These are phyloP conservation scores for Marchantia polymorpha DNA, from an alignment of 225 moss, liverwort and hornwort species.

Conservation along the genomic window DNA sequence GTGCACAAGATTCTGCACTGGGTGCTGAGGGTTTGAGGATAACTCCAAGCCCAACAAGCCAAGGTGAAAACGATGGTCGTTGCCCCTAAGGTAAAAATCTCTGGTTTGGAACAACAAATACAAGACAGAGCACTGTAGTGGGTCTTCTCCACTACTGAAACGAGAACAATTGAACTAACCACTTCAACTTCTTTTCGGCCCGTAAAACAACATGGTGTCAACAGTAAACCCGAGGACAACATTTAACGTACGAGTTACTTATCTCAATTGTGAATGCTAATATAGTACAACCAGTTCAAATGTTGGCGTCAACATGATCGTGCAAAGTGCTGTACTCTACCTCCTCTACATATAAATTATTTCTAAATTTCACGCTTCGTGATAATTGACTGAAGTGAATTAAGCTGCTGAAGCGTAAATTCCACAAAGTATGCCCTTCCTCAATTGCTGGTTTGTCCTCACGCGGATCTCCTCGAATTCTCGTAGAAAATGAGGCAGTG, in stretches of 20 bases:
- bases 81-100: no score
- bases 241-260: neutral
- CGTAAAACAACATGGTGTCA: neutral
- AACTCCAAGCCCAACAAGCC: no score
- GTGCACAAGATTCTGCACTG: no score
- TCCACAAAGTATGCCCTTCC: conserved; percentile 2
- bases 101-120: no score
- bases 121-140: neutral
- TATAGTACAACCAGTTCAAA: conserved; percentile 10
- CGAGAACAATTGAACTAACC: neutral
- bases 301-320: conserved; percentile 7
- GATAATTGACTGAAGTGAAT: neutral
- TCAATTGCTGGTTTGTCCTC: conserved; percentile 12
- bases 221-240: neutral
- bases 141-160: neutral
- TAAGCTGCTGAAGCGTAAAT: conserved; percentile 20
- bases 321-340: neutral
- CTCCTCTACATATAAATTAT: conserved; percentile 7
- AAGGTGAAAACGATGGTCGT: no score
- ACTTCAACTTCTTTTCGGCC: neutral
- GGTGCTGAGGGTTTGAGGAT: no score
- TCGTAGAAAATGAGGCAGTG: conserved; percentile 15
- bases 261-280: conserved; percentile 7
- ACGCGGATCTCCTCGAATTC: conserved; percentile 18
- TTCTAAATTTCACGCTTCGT: conserved; percentile 2